phyloP scores from a whole-genome alignment of 345 rosid genomes.

The Eucalyptus decipiens region DNA sequence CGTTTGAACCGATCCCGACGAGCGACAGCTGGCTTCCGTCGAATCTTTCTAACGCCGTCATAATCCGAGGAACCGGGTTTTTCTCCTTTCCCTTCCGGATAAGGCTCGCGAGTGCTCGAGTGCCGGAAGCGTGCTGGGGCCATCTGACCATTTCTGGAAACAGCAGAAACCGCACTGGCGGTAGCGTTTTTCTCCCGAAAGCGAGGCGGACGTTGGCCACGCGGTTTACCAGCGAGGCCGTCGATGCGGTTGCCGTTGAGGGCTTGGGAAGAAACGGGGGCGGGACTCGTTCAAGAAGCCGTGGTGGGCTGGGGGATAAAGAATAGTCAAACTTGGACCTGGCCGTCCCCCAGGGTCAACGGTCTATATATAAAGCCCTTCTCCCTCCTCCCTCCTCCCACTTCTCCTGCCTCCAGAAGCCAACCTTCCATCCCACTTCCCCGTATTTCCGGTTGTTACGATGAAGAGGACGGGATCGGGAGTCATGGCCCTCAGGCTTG shows the following conservation, averaged over 20 bases:
- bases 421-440: neutral
- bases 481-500: conserved; percentile 86
- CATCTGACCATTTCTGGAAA: neutral
- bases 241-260: neutral
- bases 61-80: too few relatives aligned
- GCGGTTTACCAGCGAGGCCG: neutral
- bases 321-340: neutral
- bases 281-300: neutral
- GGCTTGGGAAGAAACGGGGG: neutral
- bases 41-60: too few relatives aligned
- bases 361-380: neutral
- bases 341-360: neutral
- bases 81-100: too few relatives aligned
- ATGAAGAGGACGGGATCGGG: conserved; percentile 90
- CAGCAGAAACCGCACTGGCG: neutral
- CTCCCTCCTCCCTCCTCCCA: neutral
- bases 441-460: neutral
- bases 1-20: too few relatives aligned
- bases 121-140: too few relatives aligned
- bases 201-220: neutral
- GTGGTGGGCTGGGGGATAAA: neutral
- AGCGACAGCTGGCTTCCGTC: too few relatives aligned
- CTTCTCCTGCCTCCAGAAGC: neutral
- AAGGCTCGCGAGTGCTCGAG: too few relatives aligned
- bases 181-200: neutral